phyloP scores from a whole-genome alignment of 768 basidiomycete species.

The Pholiota conissans region DNA sequence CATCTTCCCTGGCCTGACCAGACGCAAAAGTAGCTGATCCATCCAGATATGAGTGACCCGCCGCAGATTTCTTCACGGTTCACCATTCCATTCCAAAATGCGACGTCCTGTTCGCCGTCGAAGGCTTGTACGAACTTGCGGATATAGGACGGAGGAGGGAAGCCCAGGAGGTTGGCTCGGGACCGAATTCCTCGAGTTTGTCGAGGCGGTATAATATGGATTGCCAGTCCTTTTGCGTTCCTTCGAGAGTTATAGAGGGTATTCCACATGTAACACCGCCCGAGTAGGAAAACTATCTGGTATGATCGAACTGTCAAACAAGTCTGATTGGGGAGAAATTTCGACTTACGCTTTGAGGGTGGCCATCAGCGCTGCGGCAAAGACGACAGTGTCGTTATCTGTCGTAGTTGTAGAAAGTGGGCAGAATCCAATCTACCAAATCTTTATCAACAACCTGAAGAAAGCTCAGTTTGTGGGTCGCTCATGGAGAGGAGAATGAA shows the following conservation, averaged over 20 bases:
- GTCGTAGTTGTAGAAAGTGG: constrained; percentile 12
- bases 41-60: neutral
- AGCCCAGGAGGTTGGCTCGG: constrained; percentile 8
- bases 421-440: constrained; percentile 11
- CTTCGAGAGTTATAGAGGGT: constrained; percentile 11
- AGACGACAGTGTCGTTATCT: constrained; percentile 10
- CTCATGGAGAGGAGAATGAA: neutral
- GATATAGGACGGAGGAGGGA: constrained; percentile 7
- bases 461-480: too few species aligned
- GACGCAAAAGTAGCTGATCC: constrained; percentile 12
- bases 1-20: constrained; percentile 10
- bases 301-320: too few species aligned
- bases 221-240: constrained; percentile 12
- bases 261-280: constrained; percentile 8
- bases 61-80: constrained; percentile 3
- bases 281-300: constrained; percentile 6
- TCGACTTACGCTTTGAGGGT: constrained; percentile 7
- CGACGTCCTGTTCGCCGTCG: constrained; percentile 8
- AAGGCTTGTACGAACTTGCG: constrained; percentile 9
- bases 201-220: constrained; percentile 8
- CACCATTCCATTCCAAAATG: constrained; percentile 12
- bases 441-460: constrained; percentile 7
- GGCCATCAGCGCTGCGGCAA: constrained; percentile 12
- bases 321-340: neutral
- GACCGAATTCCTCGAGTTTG: constrained; percentile 10